Base-by-base conservation (phyloP, 768 basidiomycete species). In the Pholiota microspora region DNA sequence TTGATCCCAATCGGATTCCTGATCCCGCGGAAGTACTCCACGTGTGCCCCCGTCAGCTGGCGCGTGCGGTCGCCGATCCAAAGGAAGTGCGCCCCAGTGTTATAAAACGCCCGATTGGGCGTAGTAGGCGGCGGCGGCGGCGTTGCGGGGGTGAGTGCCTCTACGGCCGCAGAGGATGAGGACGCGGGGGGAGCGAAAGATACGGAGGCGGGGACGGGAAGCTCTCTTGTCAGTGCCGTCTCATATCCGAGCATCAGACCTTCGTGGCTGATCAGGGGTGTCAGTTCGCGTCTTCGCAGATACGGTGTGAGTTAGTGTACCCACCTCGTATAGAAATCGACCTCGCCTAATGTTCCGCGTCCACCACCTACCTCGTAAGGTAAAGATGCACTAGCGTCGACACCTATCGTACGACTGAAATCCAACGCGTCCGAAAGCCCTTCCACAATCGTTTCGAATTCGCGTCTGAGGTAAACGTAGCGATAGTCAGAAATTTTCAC, bases 51-150 rank as follows among this genome's bases (percentile, higher is more conserved):
- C 44, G 84, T 82, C 0, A 98, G 75, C 70, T 96, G 92, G 35
- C 96, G 77, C 4, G 96, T 99, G 49, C 96, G 84, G 71, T 99
- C 97, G 0, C 96, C 96, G 51, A 99, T 92, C 96, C 96, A 99
- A 47, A 98, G 70, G 72, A 97, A 96, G 68, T 95, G 94, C 7
- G 93, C 91, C 2, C 92, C 92, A 13, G 91, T 89, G 67, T 98
- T 96, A 72, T 96, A 98, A 67, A 79, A 81, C 32, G 79, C 84
- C 40, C 69, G 75, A 3, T 49, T 55, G 27, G 49, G 54, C 25
- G 35, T 42, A n/a, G 25, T 16, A 18, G 56, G 21, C 15, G 58
- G 29, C 45, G 46, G 46, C 13, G 55, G 9, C 12, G 38, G 18
- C 23, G 56, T 16, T n/a, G n/a, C n/a, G n/a, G n/a, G n/a, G n/a